Conservation (phyloP, 306 rosid genomes). For the Sindora glabra region DNA sequence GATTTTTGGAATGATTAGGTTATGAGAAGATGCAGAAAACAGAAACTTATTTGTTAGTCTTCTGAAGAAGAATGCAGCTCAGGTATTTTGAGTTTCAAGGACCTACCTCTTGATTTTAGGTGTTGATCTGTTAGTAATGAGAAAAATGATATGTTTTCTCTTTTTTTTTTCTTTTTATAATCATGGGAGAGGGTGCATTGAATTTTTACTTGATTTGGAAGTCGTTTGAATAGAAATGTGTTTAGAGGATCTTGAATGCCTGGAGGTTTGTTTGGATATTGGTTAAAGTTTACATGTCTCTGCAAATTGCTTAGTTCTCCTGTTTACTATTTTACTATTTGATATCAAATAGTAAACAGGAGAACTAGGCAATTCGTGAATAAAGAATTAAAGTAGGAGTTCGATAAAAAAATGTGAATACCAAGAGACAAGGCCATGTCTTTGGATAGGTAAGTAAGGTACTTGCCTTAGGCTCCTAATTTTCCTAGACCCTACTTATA, state of each 20-base stretch:
- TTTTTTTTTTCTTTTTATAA: too few species aligned
- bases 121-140: not conserved
- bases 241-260: slow-evolving; percentile 99
- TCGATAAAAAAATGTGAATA: too few species aligned
- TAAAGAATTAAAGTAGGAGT: too few species aligned
- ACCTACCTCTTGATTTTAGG: not conserved
- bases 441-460: too few species aligned
- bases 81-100: slow-evolving; percentile 34
- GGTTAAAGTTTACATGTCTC: slow-evolving; percentile 1
- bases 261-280: slow-evolving; percentile 53
- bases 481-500: too few species aligned
- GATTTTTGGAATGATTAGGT: slow-evolving; percentile 37
- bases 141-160: too few species aligned
- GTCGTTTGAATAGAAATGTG: slow-evolving; percentile 63
- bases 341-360: too few species aligned
- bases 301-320: not conserved
- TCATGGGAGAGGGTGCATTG: too few species aligned
- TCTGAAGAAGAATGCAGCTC: slow-evolving; percentile 51
- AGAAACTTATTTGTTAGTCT: slow-evolving; percentile 61
- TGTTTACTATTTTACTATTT: not conserved
- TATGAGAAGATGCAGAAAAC: slow-evolving; percentile 97
- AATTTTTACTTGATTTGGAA: slow-evolving; percentile 97
- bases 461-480: too few species aligned
- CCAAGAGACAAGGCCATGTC: too few species aligned
- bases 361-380: too few species aligned